phyloP scores from a whole-genome alignment of 176 grass and related monocot genomes.

The Avena sativa region DNA sequence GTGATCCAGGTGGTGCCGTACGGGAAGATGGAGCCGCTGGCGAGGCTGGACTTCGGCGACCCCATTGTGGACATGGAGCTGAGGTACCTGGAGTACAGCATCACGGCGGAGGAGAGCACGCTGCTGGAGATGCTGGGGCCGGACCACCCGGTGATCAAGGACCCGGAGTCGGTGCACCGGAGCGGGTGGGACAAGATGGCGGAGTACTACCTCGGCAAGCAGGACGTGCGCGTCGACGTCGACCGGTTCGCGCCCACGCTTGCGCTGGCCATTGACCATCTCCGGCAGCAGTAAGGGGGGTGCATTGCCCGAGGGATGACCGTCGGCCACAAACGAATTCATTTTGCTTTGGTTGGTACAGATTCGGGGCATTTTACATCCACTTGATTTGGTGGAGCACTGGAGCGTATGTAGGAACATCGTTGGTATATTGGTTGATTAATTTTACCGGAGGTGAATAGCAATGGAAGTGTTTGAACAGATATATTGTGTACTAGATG shows the following conservation, averaged over 20 bases:
- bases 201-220: conserved; percentile 79
- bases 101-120: conserved; percentile 73
- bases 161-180: conserved; percentile 66
- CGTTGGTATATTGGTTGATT: too few species aligned
- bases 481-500: too few species aligned
- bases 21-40: conserved; percentile 74
- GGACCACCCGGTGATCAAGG: conserved; percentile 68
- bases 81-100: conserved; percentile 73
- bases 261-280: conserved; percentile 50
- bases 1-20: conserved; percentile 86
- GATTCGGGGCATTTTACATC: too few species aligned
- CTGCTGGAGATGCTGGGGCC: conserved; percentile 66
- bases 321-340: too few species aligned
- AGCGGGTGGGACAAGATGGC: conserved; percentile 77
- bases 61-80: conserved; percentile 65
- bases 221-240: conserved; percentile 62
- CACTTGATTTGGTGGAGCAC: too few species aligned
- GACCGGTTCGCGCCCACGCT: conserved; percentile 62
- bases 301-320: not conserved
- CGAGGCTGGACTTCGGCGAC: conserved; percentile 59
- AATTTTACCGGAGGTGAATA: too few species aligned
- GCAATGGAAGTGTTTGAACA: too few species aligned
- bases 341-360: too few species aligned
- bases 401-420: too few species aligned
- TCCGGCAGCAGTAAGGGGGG: conserved; percentile 13